phyloP scores from a whole-genome alignment of 345 rosid genomes.

The Jatropha curcas region DNA sequence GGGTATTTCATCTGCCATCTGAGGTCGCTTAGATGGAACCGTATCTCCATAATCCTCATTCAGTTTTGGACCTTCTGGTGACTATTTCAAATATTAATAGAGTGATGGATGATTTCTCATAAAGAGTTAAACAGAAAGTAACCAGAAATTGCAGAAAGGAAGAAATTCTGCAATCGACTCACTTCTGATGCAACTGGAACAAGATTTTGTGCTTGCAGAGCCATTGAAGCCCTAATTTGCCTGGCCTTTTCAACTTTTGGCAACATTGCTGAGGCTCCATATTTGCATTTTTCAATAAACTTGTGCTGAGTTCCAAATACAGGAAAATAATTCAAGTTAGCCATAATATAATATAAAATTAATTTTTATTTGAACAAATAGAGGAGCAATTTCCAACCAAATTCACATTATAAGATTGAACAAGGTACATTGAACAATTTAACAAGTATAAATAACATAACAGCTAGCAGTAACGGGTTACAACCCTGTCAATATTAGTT shows the following conservation, averaged over 20 bases:
- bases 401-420: neutral
- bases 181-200: conserved; percentile 43
- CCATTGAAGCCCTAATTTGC: conserved; percentile 67
- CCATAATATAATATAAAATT: neutral
- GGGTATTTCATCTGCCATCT: conserved; percentile 37
- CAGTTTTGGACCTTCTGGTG: conserved; percentile 46
- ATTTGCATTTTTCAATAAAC: conserved; percentile 85
- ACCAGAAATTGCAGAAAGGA: conserved; percentile 12
- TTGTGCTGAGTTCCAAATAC: conserved; percentile 65
- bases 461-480: neutral
- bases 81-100: conserved; percentile 44
- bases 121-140: conserved; percentile 16
- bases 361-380: neutral
- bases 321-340: conserved; percentile 26
- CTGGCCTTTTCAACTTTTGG: conserved; percentile 94
- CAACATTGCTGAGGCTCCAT: conserved; percentile 85
- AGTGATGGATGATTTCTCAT: neutral
- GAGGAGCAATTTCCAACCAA: neutral
- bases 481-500: neutral
- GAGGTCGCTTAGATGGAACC: conserved; percentile 64
- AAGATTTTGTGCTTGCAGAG: conserved; percentile 54
- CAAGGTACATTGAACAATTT: neutral
- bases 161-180: conserved; percentile 37
- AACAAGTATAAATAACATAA: neutral
- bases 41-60: conserved; percentile 74